Base-by-base conservation (phyloP, 78 protist genomes). In the Monosiga brevicollis region DNA sequence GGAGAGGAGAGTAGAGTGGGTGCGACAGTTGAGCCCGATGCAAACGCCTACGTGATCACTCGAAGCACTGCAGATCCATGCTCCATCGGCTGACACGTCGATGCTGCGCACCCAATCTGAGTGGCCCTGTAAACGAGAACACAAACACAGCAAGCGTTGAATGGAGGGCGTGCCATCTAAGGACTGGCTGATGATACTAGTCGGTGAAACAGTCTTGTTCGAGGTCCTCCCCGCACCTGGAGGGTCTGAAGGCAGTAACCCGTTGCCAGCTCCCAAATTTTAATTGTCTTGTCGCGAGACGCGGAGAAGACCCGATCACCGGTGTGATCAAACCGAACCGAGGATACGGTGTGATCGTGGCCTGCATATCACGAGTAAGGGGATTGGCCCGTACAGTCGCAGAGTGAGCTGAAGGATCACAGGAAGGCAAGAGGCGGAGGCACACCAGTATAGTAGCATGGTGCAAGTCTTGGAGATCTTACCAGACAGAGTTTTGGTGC, bases 31-130 rank as follows among this genome's bases (percentile, higher is more conserved):
- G 42, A 83, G 72, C 29, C 11, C 15, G 32, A 32, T n/a, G n/a
- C n/a, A n/a, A n/a, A 1, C 2, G 26, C 42, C 35, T 29, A 49
- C 78, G 36, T 79, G 82, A 73, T 91, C 96, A 40, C 74, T 84
- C 1, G 89, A 81, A 40, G 91, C 83, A 23, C 83, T 39, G 1
- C 89, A 91, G 38, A 90, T 73, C 34, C 76, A 73, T 32, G 70
- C 36, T 2, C 93, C 91, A 42, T 88, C 92, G 24, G 79, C 85
- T 0, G 37, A 32, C 70, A 86, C 77, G 2, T 70, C 38, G 3
- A 89, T 83, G 39, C 70, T 38, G n/a, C 96, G 78, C 22, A 93
- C 96, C 96, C 94, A 93, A 34, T 93, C 95, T 1, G 73, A 79
- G 79, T 93, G 95, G 22, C 94, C 95, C 9, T 77, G n/a, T n/a